Evolutionary conservation across 2,329 filamentous ascomycete species (phyloP).

Genomic region (Stemphylium beticola): DNA sequence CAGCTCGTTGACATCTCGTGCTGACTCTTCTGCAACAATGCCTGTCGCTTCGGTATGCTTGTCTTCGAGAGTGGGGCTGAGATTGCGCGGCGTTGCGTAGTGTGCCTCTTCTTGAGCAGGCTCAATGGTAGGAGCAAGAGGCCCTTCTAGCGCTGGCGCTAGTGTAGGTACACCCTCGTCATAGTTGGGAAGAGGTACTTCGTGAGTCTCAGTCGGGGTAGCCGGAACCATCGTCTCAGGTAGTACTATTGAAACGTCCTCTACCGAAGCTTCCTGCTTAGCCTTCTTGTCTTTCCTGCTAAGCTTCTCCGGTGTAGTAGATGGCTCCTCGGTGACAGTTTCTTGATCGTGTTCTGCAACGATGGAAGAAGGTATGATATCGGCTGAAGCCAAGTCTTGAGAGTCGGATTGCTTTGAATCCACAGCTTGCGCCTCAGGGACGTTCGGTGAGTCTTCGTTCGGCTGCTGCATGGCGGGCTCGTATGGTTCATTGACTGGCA

Average conservation of each 20-base stretch:
- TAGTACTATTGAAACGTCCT: not conserved
- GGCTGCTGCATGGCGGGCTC: slow-evolving; percentile 4
- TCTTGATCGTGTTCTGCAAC: not conserved
- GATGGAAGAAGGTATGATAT: not conserved
- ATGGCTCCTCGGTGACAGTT: slow-evolving; percentile 11
- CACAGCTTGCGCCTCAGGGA: not conserved
- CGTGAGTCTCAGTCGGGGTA: not conserved
- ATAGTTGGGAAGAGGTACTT: not conserved
- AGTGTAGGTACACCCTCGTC: not conserved
- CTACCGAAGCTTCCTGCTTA: slow-evolving; percentile 21
- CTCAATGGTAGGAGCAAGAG: slow-evolving; percentile 23
- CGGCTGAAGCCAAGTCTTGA: not conserved
- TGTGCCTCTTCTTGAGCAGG: slow-evolving; percentile 48
- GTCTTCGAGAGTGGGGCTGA: no score
- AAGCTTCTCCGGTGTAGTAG: slow-evolving; percentile 21
- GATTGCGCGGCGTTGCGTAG: no score
- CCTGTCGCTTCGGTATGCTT: no score
- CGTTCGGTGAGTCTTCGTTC: not conserved
- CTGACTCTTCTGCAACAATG: no score
- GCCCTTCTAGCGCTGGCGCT: not conserved
- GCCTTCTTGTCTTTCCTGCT: slow-evolving; percentile 39
- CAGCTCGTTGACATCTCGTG: no score
- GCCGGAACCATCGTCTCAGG: not conserved
- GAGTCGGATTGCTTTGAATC: not conserved
- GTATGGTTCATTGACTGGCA: not conserved